Percentiles rank a stretch among this genome's conserved stretches.
Conservation (phyloP, 257 asterid genomes). For the Solanum pennellii region DNA sequence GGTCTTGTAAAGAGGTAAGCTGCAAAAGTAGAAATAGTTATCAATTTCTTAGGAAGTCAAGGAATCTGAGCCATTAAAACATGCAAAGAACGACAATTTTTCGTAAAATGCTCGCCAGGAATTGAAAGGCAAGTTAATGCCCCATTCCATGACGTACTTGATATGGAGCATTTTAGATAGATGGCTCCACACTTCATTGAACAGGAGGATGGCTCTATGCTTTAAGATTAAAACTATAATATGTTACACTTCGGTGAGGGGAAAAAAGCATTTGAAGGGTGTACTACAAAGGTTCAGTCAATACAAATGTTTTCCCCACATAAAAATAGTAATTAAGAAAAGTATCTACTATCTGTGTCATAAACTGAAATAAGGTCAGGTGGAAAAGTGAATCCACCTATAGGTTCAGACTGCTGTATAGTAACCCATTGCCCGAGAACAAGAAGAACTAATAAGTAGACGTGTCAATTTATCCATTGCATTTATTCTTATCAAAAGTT, state of each 20-base stretch:
- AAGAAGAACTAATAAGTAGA: not conserved
- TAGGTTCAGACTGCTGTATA: not conserved
- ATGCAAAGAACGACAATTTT: not conserved
- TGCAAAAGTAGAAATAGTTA: conserved; percentile 17
- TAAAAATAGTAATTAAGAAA: not conserved
- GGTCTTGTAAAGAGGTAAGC: conserved; percentile 48
- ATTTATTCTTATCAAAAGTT: not conserved
- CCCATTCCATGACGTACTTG: not conserved
- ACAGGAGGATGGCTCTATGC: not conserved
- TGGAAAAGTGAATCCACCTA: not conserved
- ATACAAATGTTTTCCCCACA: not conserved
- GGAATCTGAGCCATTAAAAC: not conserved
- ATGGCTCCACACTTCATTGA: not conserved
- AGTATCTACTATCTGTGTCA: not conserved
- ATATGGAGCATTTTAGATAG: not conserved
- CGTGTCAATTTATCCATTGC: not conserved
- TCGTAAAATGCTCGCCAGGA: not conserved
- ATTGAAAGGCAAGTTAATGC: not conserved
- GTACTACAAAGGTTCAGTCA: not conserved
- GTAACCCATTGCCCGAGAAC: not conserved
- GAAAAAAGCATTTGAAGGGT: not conserved
- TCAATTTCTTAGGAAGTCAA: not conserved
- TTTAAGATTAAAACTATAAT: not conserved
- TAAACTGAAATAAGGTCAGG: not conserved
- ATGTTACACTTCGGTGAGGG: not conserved